phyloP scores from a whole-genome alignment of 805 yeast genomes.

The Saturnispora saitoi region DNA sequence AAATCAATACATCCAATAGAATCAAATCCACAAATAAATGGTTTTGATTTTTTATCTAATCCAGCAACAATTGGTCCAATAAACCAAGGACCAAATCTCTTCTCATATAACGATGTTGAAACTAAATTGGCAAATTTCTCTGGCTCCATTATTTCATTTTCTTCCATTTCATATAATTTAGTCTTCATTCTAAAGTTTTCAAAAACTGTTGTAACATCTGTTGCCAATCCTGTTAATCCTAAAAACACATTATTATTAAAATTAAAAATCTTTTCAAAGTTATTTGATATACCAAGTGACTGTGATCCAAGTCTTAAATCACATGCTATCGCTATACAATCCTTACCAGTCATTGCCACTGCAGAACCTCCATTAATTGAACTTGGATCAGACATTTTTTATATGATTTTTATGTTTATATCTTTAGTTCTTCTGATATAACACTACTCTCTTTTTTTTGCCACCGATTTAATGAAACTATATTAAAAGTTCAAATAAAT shows the following conservation, averaged over 20 bases:
- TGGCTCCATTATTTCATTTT: conserved; percentile 89
- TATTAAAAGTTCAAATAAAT: too few species aligned
- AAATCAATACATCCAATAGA: conserved; percentile 93
- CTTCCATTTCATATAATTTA: conserved; percentile 81
- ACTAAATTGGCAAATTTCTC: conserved; percentile 88
- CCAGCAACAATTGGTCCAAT: conserved; percentile 98
- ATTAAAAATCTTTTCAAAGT: conserved; percentile 86
- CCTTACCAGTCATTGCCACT: conserved; percentile 98
- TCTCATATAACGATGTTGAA: conserved; percentile 81
- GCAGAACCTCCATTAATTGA: conserved; percentile 89
- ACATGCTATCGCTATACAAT: conserved; percentile 95
- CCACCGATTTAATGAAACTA: too few species aligned
- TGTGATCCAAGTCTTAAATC: conserved; percentile 92
- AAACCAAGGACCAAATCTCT: conserved; percentile 92
- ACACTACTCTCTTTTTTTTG: background rate
- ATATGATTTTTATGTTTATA: background rate
- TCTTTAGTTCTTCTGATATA: background rate
- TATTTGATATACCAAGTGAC: conserved; percentile 83
- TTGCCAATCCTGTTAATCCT: conserved; percentile 91
- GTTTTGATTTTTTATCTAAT: conserved; percentile 68
- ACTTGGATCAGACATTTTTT: conserved; percentile 64
- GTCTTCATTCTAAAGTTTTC: conserved; percentile 79
- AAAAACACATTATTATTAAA: conserved; percentile 70
- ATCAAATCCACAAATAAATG: conserved; percentile 93
- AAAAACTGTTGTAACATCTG: conserved; percentile 82